Base-by-base conservation (phyloP, 768 basidiomycete species). In the Boletus pseudopeckii region DNA sequence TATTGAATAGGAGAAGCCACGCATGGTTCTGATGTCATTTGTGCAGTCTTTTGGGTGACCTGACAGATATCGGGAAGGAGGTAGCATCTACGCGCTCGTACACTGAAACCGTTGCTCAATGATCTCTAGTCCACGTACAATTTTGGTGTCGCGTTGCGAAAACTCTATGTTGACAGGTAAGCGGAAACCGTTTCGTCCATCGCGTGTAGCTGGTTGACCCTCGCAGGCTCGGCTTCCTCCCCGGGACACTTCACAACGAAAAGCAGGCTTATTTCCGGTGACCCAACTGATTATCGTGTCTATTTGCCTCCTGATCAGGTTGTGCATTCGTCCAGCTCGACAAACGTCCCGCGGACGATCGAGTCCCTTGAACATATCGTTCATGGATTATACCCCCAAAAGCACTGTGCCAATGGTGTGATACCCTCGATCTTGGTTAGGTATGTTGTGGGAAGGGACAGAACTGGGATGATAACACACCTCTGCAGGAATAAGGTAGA, bases 281-380 rank as follows among this genome's bases (percentile, higher is more conserved):
- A 44, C 53, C 53, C 7, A n/a, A n/a, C 45, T 11, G 22, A 1
- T 44, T 17, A 1, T 38, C 20, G 7, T 40, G 34, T 26, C 4
- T n/a, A 8, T 53, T 28, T 7, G 26, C 32, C 28, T 40, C 10
- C 24, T 53, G 44, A 50, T 28, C 8, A 4, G 13, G 33, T 37
- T 26, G 14, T 17, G 7, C 38, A 24, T 51, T 50, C 33, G 26
- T 52, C 9, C 46, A 84, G 85, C 44, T 86, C 82, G 15, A 92
- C 90, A 2, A 86, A 88, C 62, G 81, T 92, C 67, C 81, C 88
- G 0, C 77, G 90, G 33, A 91, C 89, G 6, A 82, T 85, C 15
- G 87, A 91, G 60, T 84, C 84, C 0, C 69, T 90, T 17, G 84
- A 87, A 58, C 83, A 92, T 57, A 74, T 91, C 34, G 73, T 88